Evolutionary conservation across 305 asterid genomes (phyloP).

Genomic region (Nicotiana rustica): DNA sequence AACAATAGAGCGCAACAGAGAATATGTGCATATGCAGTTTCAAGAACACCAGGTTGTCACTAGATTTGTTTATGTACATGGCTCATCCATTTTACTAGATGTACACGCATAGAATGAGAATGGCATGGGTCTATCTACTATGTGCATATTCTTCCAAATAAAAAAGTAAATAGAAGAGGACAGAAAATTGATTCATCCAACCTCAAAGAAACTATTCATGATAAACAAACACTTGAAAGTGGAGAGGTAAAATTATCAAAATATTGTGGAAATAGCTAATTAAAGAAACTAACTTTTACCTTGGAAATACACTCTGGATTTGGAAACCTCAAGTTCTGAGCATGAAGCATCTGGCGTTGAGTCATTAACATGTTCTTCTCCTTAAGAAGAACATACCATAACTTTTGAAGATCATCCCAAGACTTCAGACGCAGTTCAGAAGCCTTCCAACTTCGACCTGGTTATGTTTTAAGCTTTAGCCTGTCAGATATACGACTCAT

Average conservation of each 20-base stretch:
- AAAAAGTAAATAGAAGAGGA: background rate
- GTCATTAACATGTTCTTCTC: conserved; percentile 96
- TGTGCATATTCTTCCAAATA: background rate
- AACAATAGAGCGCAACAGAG: too few species aligned
- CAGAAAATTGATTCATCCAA: background rate
- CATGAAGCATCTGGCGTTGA: conserved; percentile 88
- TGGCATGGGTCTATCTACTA: background rate
- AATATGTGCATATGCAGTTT: too few species aligned
- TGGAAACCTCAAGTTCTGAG: conserved; percentile 79
- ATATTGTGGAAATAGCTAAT: background rate
- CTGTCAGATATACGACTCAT: background rate
- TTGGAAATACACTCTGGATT: conserved; percentile 87
- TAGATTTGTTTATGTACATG: background rate
- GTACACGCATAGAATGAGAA: background rate
- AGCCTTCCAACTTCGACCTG: conserved; percentile 96
- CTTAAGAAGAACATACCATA: conserved; percentile 89
- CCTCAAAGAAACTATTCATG: background rate
- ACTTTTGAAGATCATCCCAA: conserved; percentile 97
- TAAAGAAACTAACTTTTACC: conserved; percentile 45
- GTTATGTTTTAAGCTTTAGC: background rate
- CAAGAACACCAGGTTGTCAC: too few species aligned
- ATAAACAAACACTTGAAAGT: too few species aligned
- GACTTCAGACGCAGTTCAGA: conserved; percentile 93
- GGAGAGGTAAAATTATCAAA: background rate
- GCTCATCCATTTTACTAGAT: background rate